Evolutionary conservation across 345 rosid genomes (phyloP).

Genomic region (Triadica sebifera): DNA sequence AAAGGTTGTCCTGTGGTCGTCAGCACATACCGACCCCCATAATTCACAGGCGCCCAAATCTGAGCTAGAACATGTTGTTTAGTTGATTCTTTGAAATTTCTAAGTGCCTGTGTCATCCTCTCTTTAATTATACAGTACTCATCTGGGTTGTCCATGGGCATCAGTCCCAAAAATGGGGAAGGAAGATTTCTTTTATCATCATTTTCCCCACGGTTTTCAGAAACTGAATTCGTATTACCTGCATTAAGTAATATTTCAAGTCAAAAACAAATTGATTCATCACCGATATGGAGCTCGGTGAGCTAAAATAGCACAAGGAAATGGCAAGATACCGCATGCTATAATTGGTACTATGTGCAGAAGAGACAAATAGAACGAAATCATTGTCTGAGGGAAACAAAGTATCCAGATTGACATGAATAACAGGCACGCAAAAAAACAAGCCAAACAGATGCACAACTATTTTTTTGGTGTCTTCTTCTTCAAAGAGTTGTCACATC

Average conservation of each 20-base stretch:
- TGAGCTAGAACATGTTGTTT: constrained; percentile 85
- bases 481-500: background rate
- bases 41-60: constrained; percentile 87
- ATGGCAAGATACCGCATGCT: background rate
- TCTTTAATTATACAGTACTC: constrained; percentile 62
- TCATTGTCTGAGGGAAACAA: no score
- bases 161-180: constrained; percentile 47
- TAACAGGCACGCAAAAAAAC: no score
- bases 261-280: constrained; percentile 13
- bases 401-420: no score
- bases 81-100: constrained; percentile 75
- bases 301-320: background rate
- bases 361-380: background rate
- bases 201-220: constrained; percentile 38
- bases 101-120: constrained; percentile 82
- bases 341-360: background rate
- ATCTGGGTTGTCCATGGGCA: constrained; percentile 63
- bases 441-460: background rate
- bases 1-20: constrained; percentile 95
- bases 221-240: constrained; percentile 49
- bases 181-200: constrained; percentile 38
- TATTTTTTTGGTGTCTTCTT: background rate
- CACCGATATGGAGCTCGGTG: background rate
- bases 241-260: constrained; percentile 19
- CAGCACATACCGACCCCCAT: constrained; percentile 53